Base-by-base conservation (phyloP, 1,139 yeast species). In the Casaregolazyma suthepensis region DNA sequence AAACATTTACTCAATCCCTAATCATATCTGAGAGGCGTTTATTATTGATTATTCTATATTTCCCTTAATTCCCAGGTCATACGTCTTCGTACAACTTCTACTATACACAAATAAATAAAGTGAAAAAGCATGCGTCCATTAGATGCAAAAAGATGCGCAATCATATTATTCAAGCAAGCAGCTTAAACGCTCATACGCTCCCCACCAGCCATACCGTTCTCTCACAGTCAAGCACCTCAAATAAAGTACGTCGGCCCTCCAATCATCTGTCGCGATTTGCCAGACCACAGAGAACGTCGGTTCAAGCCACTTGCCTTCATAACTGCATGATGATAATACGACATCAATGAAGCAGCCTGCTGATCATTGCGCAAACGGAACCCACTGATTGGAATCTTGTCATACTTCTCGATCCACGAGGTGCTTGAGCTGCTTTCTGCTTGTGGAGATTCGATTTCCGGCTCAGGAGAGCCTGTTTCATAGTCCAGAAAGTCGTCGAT, bases 241-340 rank as follows among this genome's bases (percentile, higher is more conserved):
- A 26, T 26, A 12, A 38, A 50, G 51, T 45, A 43, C 45, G 42
- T 18, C 5, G 19, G 35, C 13, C 43, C 46, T 10, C 38, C 50
- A 47, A 79, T 77, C 79, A 79, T 79, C 66, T 79, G 82, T 57
- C 80, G 75, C 52, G 81, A 80, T 61, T 73, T 75, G 54, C 82
- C 83, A 42, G 78, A 69, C 58, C 76, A 66, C 52, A 79, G 68
- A 53, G 79, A 74, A 54, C 77, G 69, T 56, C 75, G 73, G 62
- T 78, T 79, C 60, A 79, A 68, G 3, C 61, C 56, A 29, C 17
- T 31, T 38, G 66, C 67, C n/a, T 62, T 65, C 26, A 62, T 55
- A 20, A 62, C 54, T 1, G 66, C 66, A 48, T 63, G 66, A 53
- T 63, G 66, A 53, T 63, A 63, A 50, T 57, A 57, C 2, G 63